Conservation (phyloP, 805 yeast species). For the Kodamaea nitidulidarum region DNA sequence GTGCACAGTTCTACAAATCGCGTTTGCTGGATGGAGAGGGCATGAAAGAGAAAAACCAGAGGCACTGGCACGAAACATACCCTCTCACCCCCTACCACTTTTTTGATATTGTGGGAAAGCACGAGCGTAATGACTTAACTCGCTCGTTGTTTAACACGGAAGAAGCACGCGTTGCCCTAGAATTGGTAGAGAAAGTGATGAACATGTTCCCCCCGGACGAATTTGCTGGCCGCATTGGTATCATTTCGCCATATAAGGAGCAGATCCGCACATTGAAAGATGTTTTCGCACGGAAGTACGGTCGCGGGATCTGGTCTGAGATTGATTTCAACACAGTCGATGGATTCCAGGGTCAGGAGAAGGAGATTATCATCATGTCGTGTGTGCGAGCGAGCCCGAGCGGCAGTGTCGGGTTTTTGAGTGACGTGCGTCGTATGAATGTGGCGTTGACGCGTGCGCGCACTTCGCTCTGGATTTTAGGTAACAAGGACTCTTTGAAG, state of each 20-base stretch:
- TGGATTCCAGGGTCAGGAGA: constrained; percentile 96
- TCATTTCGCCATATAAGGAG: constrained; percentile 92
- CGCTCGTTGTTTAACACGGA: constrained; percentile 65
- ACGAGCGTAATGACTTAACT: constrained; percentile 58
- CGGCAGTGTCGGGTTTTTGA: constrained; percentile 76
- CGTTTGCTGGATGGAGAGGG: constrained; percentile 71
- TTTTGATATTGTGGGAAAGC: constrained; percentile 61
- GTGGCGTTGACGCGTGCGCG: constrained; percentile 95
- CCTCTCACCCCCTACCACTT: constrained; percentile 74
- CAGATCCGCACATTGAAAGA: constrained; percentile 63
- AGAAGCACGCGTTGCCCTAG: constrained; percentile 74
- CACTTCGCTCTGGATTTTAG: constrained; percentile 88
- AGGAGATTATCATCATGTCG: constrained; percentile 87
- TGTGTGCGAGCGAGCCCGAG: constrained; percentile 86
- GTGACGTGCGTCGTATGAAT: constrained; percentile 92
- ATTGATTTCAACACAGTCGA: constrained; percentile 93
- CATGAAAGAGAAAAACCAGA: constrained; percentile 54
- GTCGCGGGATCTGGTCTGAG: constrained; percentile 55
- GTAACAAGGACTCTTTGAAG: constrained; percentile 63
- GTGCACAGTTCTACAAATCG: constrained; percentile 73
- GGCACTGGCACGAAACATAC: constrained; percentile 69
- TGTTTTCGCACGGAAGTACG: constrained; percentile 56
- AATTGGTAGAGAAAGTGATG: constrained; percentile 54
- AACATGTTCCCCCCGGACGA: constrained; percentile 43
- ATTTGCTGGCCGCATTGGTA: constrained; percentile 74